Percentiles rank a stretch among this genome's conserved stretches.
Evolutionary conservation across 768 basidiomycete genomes (phyloP).

Genomic region (Amanita jacksonii): DNA sequence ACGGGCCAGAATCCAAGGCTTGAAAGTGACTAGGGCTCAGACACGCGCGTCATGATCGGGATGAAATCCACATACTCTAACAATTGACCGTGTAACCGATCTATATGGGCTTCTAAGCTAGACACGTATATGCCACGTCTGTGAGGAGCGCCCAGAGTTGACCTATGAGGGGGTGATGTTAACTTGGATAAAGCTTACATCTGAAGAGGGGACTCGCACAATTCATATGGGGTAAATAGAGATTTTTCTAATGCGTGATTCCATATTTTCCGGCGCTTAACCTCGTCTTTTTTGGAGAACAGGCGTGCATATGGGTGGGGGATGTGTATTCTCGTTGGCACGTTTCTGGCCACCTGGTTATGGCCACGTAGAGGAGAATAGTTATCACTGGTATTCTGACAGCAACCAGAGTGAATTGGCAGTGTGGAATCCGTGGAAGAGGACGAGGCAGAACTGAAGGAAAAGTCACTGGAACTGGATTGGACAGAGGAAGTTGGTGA

Average conservation of each 20-base stretch:
- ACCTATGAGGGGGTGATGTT: constrained; percentile 25
- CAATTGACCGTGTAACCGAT: constrained; percentile 53
- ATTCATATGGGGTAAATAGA: constrained; percentile 55
- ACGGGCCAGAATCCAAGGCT: constrained; percentile 48
- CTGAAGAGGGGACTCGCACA: constrained; percentile 31
- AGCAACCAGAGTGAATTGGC: background rate
- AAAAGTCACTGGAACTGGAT: constrained; percentile 5
- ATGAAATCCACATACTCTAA: constrained; percentile 22
- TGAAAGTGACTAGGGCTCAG: background rate
- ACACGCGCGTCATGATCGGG: background rate
- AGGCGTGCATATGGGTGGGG: constrained; percentile 64
- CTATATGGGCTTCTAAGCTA: constrained; percentile 65
- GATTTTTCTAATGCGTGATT: constrained; percentile 68
- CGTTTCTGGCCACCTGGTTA: background rate
- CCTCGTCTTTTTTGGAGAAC: constrained; percentile 50
- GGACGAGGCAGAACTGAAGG: background rate
- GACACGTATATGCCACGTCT: constrained; percentile 64
- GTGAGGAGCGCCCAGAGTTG: constrained; percentile 56
- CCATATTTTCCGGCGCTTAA: constrained; percentile 69
- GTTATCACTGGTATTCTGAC: background rate
- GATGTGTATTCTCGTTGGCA: constrained; percentile 18
- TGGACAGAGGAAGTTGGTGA: constrained; percentile 9
- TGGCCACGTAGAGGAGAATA: background rate
- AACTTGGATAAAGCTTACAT: background rate
- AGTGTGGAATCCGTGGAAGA: background rate